These are phyloP conservation scores for Aspergillus brunneoviolaceus DNA, from an alignment of 2,329 filamentous ascomycete genomes.

Conservation along the genomic window DNA sequence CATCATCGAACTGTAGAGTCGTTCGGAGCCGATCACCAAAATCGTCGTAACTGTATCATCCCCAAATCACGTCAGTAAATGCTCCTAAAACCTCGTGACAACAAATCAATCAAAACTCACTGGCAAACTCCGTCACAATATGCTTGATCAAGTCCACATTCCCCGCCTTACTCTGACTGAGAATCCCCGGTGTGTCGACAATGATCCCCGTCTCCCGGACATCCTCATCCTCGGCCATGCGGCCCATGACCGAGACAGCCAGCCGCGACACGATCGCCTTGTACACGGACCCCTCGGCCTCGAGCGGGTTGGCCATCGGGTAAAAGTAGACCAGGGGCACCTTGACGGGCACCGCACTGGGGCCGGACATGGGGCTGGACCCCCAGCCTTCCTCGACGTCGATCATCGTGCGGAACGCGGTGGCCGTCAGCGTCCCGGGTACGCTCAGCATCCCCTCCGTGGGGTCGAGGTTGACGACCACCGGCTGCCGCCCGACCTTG, in stretches of 20 bases:
- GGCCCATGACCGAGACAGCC: constrained; percentile 73
- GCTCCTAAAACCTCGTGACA: neutral
- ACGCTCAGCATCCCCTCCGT: constrained; percentile 74
- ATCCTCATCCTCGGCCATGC: constrained; percentile 71
- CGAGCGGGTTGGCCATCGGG: constrained; percentile 66
- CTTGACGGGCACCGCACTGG: constrained; percentile 84
- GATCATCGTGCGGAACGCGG: constrained; percentile 82
- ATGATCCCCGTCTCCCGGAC: constrained; percentile 75
- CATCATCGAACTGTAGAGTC: constrained; percentile 71
- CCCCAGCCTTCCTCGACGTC: constrained; percentile 90
- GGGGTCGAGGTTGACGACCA: constrained; percentile 83
- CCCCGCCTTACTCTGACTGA: constrained; percentile 62
- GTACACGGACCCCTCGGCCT: constrained; percentile 72
- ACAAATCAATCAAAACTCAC: constrained; percentile 37
- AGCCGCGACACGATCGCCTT: constrained; percentile 72
- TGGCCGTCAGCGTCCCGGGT: constrained; percentile 79
- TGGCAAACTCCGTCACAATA: constrained; percentile 68
- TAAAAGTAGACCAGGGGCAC: constrained; percentile 89
- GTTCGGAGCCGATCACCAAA: constrained; percentile 76
- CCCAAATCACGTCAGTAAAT: constrained; percentile 16
- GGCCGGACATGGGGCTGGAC: constrained; percentile 84
- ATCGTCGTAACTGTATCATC: constrained; percentile 67
- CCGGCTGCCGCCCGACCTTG: constrained; percentile 69
- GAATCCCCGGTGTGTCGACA: constrained; percentile 75
- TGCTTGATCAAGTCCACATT: constrained; percentile 78